These are phyloP conservation scores for Pisolithus marmoratus DNA, from an alignment of 768 basidiomycete genomes.

Conservation along the genomic window DNA sequence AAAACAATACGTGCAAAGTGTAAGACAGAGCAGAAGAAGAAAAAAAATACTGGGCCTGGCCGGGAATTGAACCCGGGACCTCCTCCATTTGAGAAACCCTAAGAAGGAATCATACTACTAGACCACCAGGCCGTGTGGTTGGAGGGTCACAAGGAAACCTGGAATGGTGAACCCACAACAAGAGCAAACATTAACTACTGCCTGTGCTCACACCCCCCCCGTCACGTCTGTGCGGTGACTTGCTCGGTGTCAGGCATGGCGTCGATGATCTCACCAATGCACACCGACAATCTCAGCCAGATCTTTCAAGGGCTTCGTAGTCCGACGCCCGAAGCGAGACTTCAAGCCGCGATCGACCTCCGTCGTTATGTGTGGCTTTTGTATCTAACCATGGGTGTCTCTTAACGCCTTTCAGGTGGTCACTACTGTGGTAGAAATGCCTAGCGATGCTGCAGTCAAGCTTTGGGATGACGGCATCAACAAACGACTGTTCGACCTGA, in stretches of 20 bases:
- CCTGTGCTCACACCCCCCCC: no score
- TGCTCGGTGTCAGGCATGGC: conserved; percentile 44
- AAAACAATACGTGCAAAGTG: no score
- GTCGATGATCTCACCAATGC: conserved; percentile 49
- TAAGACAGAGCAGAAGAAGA: not conserved
- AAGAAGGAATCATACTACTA: conserved; percentile 66
- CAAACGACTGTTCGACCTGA: conserved; percentile 71
- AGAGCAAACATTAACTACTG: conserved; percentile 25
- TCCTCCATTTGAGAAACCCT: conserved; percentile 49
- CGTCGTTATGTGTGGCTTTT: conserved; percentile 59
- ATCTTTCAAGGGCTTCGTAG: conserved; percentile 66
- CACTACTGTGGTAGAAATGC: conserved; percentile 70
- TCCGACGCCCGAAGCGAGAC: conserved; percentile 57
- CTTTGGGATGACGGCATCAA: conserved; percentile 86
- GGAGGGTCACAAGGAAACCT: not conserved
- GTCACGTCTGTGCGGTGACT: not conserved
- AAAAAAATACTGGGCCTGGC: conserved; percentile 46
- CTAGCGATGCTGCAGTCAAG: conserved; percentile 73
- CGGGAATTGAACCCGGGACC: conserved; percentile 88
- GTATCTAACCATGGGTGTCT: conserved; percentile 2
- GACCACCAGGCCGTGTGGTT: conserved; percentile 46
- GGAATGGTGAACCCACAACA: conserved; percentile 9
- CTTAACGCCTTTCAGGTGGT: conserved; percentile 47
- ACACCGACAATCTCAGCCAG: conserved; percentile 55
- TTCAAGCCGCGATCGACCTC: conserved; percentile 65